A percentile compares a stretch with the other conserved stretches of the same genome.
Evolutionary conservation across 1,139 yeast genomes (phyloP).

Genomic region (Debaryomyces psychrophilus): DNA sequence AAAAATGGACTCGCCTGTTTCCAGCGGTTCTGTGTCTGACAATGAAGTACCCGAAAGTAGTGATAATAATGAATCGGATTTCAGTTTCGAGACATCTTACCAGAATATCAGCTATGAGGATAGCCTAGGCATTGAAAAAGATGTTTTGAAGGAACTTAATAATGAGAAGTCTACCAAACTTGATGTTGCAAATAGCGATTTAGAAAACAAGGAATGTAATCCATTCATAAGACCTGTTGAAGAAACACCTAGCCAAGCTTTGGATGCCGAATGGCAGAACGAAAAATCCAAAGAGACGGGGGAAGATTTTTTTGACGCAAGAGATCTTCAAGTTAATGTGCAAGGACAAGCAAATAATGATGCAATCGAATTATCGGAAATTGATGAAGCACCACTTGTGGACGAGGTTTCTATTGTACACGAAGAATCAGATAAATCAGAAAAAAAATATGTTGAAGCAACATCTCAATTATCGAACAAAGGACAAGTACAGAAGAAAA

Average conservation of each 20-base stretch:
- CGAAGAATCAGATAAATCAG: background rate
- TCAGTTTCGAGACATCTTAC: conserved; percentile 45
- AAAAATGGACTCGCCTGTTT: conserved; percentile 23
- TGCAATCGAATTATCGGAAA: background rate
- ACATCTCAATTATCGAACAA: background rate
- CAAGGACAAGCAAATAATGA: background rate
- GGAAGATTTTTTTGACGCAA: background rate
- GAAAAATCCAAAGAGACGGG: background rate
- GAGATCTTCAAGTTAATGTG: background rate
- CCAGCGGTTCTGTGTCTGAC: conserved; percentile 5
- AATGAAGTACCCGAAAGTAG: conserved; percentile 10
- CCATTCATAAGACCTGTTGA: background rate
- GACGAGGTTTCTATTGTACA: background rate
- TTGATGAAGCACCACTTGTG: background rate
- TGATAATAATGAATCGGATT: conserved; percentile 27
- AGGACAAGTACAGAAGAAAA: conserved; percentile 21
- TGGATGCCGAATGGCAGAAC: background rate
- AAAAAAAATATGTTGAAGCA: background rate
- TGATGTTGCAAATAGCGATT: background rate
- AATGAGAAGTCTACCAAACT: background rate
- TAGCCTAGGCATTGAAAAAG: conserved; percentile 39
- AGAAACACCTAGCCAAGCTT: background rate
- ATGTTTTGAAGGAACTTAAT: conserved; percentile 11
- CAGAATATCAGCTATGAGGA: conserved; percentile 49
- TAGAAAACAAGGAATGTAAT: background rate